phyloP scores from a whole-genome alignment of 1,284 basidiomycete species.

The Sphaerobolus stellatus region DNA sequence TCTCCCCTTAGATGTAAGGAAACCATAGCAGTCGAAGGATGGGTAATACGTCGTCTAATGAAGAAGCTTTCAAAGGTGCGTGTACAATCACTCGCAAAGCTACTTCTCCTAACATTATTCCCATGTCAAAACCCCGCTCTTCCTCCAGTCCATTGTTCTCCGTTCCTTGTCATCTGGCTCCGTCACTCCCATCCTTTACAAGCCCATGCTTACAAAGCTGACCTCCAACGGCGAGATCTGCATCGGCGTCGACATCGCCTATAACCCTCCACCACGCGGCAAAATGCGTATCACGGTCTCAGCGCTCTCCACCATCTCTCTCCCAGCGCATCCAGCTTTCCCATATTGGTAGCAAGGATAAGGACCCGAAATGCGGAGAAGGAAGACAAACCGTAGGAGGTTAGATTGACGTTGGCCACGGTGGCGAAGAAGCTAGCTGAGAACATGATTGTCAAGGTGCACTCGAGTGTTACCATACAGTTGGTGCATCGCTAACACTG shows the following conservation, averaged over 20 bases:
- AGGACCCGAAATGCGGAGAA: too few relatives aligned
- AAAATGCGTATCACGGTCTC: conserved; percentile 87
- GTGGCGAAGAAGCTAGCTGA: conserved; percentile 88
- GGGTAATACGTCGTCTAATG: conserved; percentile 87
- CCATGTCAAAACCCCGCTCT: conserved; percentile 79
- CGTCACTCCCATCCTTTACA: conserved; percentile 79
- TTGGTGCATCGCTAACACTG: too few relatives aligned
- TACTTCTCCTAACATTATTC: too few relatives aligned
- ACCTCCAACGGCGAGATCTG: conserved; percentile 90
- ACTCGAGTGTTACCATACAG: too few relatives aligned
- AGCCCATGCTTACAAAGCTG: conserved; percentile 95
- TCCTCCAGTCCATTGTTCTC: conserved; percentile 85
- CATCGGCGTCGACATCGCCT: conserved; percentile 82
- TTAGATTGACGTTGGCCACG: conserved; percentile 85
- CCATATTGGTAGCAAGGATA: background rate
- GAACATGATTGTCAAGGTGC: conserved; percentile 78
- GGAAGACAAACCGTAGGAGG: too few relatives aligned
- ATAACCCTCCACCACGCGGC: conserved; percentile 51
- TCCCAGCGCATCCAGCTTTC: conserved; percentile 1
- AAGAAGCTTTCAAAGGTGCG: conserved; percentile 75
- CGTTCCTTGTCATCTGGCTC: too few relatives aligned
- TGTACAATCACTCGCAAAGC: too few relatives aligned
- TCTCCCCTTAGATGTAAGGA: conserved; percentile 90
- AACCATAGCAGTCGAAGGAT: conserved; percentile 76
- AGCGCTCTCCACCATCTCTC: conserved; percentile 85